Evolutionary conservation across 805 yeast species (phyloP).

Genomic region (Candida wancherniae): DNA sequence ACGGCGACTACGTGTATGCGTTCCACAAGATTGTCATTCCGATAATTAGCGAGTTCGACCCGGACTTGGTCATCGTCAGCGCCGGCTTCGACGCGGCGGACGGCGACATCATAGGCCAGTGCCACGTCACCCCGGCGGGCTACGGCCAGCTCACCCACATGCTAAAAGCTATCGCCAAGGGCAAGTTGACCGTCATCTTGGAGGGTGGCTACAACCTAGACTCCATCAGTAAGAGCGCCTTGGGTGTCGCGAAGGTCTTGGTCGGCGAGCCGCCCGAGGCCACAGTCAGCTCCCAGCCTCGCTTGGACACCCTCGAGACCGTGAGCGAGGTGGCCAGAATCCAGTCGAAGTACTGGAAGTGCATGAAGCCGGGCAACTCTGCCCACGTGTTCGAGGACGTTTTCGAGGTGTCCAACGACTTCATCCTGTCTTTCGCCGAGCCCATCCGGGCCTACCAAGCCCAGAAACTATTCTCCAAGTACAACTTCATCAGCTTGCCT

Average conservation of each 20-base stretch:
- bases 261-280: slow-evolving; percentile 94
- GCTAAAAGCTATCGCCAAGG: slow-evolving; percentile 82
- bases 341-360: slow-evolving; percentile 86
- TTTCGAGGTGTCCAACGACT: slow-evolving; percentile 33
- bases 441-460: slow-evolving; percentile 74
- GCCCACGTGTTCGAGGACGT: slow-evolving; percentile 37
- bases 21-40: slow-evolving; percentile 85
- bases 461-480: slow-evolving; percentile 46
- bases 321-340: slow-evolving; percentile 73
- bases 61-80: slow-evolving; percentile 88
- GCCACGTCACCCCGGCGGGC: slow-evolving; percentile 92
- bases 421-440: slow-evolving; percentile 55
- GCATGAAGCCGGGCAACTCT: slow-evolving; percentile 64
- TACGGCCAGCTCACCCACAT: slow-evolving; percentile 95
- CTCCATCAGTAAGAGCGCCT: slow-evolving; percentile 83
- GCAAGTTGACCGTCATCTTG: slow-evolving; percentile 80
- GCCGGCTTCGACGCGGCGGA: slow-evolving; percentile 99
- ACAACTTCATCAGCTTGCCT: slow-evolving; percentile 66
- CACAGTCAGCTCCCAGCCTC: slow-evolving; percentile 61
- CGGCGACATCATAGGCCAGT: slow-evolving; percentile 95
- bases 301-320: slow-evolving; percentile 70
- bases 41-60: slow-evolving; percentile 79
- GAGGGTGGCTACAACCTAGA: slow-evolving; percentile 98
- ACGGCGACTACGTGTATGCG: slow-evolving; percentile 92
- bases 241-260: slow-evolving; percentile 85